Evolutionary conservation across 257 asterid species (phyloP), one percentile per base, ranked within the genome.

Genomic region (Plectranthus barbatus): DNA sequence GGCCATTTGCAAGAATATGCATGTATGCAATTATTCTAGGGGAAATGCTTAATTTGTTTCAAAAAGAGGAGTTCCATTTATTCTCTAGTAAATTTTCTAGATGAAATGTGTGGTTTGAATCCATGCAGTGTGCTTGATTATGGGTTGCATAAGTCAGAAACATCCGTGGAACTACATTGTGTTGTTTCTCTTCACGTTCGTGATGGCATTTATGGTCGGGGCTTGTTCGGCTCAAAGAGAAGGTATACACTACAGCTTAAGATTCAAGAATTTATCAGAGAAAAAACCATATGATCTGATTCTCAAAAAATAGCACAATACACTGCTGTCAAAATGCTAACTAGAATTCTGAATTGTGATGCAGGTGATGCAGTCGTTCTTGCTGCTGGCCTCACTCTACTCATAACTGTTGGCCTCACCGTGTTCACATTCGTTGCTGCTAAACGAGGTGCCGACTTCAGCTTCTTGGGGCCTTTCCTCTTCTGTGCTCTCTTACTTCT

Each of bases 81-180:
- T 1, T 34, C 5, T 26, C 2, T 2, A 26, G 31, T n/a, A n/a
- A n/a, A n/a, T 26, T 26, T 26, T 26, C 40, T 34, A 34, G 9
- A 34, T 4, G 40, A 8, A 34, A 34, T 10, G 41, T 5, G 41
- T 36, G 41, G 41, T 36, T 36, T 36, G 9, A 36, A 37, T 37
- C 13, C 13, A 12, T 74, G 74, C 85, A 84, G 95, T 80, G 55
- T 61, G 75, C 66, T 37, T 84, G 7, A 46, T 71, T 79, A 76
- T 86, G 92, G 67, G 60, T 49, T 60, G 51, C 55, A 67, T 62
- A 12, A 76, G 77, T 62, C 56, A 72, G 64, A 72, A 61, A 40
- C 95, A 87, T 64, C 95, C 95, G 18, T 84, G 86, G 95, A 87
- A 87, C 79, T 80, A 74, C 50, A 55, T 81, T 42, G 26, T 84